Evolutionary conservation across 1,284 basidiomycete genomes (phyloP).

Genomic region (Apiotrichum sp.): DNA sequence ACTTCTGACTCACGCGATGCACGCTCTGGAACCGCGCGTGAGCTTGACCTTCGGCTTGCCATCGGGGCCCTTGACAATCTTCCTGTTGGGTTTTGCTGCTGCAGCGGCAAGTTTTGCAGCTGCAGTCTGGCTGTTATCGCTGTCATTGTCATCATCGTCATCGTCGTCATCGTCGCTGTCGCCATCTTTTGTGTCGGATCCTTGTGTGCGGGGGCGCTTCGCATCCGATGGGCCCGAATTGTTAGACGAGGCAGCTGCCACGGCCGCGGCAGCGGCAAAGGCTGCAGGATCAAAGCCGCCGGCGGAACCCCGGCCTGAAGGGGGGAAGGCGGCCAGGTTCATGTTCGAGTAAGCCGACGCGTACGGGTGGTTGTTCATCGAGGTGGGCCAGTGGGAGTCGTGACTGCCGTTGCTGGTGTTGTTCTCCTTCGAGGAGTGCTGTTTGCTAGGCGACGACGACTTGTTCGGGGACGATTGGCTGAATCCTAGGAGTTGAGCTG

Average conservation of each 20-base stretch:
- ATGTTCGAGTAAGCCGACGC: conserved; percentile 36
- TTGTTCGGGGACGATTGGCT: background rate
- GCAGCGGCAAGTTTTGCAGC: conserved; percentile 17
- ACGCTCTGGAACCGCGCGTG: conserved; percentile 63
- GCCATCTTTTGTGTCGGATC: conserved; percentile 11
- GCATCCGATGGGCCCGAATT: conserved; percentile 3
- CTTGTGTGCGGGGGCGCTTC: conserved; percentile 12
- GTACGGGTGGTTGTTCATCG: conserved; percentile 33
- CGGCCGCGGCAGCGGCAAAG: background rate
- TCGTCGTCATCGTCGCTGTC: conserved; percentile 14
- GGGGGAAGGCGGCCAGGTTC: conserved; percentile 19
- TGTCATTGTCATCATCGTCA: conserved; percentile 29
- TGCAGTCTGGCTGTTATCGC: conserved; percentile 32
- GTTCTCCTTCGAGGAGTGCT: background rate
- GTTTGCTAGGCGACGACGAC: background rate
- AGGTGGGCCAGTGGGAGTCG: background rate
- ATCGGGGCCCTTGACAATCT: conserved; percentile 28
- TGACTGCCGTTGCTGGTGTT: background rate
- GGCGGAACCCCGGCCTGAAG: background rate
- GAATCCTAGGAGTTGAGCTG: background rate
- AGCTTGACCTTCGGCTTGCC: conserved; percentile 64
- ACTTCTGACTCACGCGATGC: conserved; percentile 32
- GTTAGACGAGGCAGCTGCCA: background rate
- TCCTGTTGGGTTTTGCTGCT: conserved; percentile 19
- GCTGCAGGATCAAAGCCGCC: conserved; percentile 3